Evolutionary conservation across 805 yeast genomes (phyloP).

Genomic region (Candida tallmaniae): DNA sequence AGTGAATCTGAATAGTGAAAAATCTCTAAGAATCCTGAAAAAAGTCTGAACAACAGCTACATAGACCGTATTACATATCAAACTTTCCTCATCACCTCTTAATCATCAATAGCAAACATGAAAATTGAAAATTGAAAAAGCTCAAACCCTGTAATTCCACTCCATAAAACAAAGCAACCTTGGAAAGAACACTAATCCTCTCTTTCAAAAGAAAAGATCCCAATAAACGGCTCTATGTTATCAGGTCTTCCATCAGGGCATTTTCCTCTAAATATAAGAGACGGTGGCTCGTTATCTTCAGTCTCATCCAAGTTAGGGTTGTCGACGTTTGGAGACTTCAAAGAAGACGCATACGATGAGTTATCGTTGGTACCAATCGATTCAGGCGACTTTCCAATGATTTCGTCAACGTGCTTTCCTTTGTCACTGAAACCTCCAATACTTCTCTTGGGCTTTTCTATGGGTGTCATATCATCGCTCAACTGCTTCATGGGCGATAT

Average conservation of each 20-base stretch:
- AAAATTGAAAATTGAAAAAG: no score
- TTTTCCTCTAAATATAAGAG: slow-evolving; percentile 45
- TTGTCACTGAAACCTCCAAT: background rate
- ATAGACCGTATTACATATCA: no score
- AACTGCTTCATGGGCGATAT: slow-evolving; percentile 25
- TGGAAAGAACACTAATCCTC: slow-evolving; percentile 25
- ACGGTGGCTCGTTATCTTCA: slow-evolving; percentile 41
- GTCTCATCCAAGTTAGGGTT: slow-evolving; percentile 6
- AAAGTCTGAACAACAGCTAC: no score
- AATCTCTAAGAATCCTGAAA: no score
- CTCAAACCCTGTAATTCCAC: no score
- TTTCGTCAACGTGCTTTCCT: slow-evolving; percentile 1
- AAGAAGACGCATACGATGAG: slow-evolving; percentile 11
- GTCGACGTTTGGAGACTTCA: slow-evolving; percentile 9
- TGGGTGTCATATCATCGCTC: slow-evolving; percentile 8
- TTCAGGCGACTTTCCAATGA: slow-evolving; percentile 8
- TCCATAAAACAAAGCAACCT: no score
- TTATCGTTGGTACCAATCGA: slow-evolving; percentile 11
- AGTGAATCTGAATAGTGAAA: no score
- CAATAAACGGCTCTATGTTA: slow-evolving; percentile 49
- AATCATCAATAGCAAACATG: no score
- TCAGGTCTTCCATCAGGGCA: slow-evolving; percentile 54
- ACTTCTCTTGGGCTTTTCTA: background rate
- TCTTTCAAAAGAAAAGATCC: slow-evolving; percentile 49
- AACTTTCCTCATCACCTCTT: no score